Percentiles rank a stretch among this genome's conserved stretches.
Conservation (phyloP, 2,329 filamentous ascomycete species). For the Calonectria naviculata region DNA sequence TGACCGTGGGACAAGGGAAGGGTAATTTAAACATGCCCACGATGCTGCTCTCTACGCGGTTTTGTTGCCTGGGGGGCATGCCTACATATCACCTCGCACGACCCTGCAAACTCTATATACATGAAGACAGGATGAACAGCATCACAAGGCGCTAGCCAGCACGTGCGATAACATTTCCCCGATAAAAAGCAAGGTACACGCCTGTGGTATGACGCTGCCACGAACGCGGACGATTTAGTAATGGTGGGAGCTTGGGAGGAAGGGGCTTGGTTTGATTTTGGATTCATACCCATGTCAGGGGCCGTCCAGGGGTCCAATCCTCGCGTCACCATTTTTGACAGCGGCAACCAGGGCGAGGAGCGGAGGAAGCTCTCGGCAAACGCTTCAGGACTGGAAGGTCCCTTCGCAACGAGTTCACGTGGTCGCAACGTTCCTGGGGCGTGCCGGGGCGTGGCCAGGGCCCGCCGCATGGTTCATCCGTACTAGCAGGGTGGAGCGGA, state of each 20-base stretch:
- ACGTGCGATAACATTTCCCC: constrained; percentile 8
- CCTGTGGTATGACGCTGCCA: constrained; percentile 3
- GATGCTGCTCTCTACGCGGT: background rate
- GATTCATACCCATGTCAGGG: constrained; percentile 13
- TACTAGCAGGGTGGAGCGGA: background rate
- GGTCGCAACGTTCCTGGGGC: background rate
- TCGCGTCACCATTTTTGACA: background rate
- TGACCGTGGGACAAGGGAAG: constrained; percentile 5
- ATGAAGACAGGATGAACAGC: background rate
- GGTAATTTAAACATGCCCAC: constrained; percentile 7
- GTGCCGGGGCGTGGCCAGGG: no score
- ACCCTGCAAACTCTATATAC: constrained; percentile 1
- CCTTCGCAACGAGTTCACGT: background rate
- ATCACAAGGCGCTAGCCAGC: background rate
- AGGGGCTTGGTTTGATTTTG: background rate
- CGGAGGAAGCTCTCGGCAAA: constrained; percentile 5
- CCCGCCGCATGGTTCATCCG: constrained; percentile 1
- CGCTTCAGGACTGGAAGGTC: constrained; percentile 14
- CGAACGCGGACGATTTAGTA: background rate
- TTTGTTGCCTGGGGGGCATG: background rate
- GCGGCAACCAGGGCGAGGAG: constrained; percentile 3
- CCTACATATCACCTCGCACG: background rate
- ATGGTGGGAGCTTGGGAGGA: constrained; percentile 1
- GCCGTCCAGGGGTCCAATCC: background rate
- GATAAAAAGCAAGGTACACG: constrained; percentile 14